Percentiles rank a stretch among this genome's conserved stretches.
Conservation (phyloP, 345 rosid species). For the Ceriops zippeliana region DNA sequence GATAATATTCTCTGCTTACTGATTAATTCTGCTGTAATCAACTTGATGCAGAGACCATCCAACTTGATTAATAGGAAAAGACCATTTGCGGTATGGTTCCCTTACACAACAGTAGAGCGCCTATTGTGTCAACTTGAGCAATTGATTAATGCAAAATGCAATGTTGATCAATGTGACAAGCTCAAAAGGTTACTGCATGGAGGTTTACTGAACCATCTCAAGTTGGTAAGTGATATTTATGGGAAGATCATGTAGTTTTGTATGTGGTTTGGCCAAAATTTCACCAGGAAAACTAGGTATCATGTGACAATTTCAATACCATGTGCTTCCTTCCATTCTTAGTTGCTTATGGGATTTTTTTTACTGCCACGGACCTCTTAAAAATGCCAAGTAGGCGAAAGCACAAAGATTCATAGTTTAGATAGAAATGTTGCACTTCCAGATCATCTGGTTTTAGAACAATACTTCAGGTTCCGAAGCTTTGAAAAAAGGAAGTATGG, state of each 20-base stretch:
- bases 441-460: too few species aligned
- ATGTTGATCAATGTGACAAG: conserved; percentile 72
- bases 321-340: too few species aligned
- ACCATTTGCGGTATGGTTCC: conserved; percentile 76
- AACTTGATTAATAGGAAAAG: conserved; percentile 65
- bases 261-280: neutral
- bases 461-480: too few species aligned
- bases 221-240: conserved; percentile 44
- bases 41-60: conserved; percentile 62
- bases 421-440: too few species aligned
- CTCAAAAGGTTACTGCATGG: conserved; percentile 59
- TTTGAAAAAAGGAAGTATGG: neutral
- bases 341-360: too few species aligned
- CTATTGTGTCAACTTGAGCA: conserved; percentile 80
- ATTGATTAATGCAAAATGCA: conserved; percentile 48
- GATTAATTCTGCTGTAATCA: conserved; percentile 4
- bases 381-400: too few species aligned
- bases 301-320: neutral
- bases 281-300: neutral
- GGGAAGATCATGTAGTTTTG: neutral
- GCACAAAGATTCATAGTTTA: too few species aligned
- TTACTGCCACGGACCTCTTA: too few species aligned
- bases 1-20: conserved; percentile 5
- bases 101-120: conserved; percentile 64
- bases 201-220: conserved; percentile 67